Evolutionary conservation across 441 rosid species (phyloP), one percentile per base, ranked within the genome.

Genomic region (Jatropha multifida): DNA sequence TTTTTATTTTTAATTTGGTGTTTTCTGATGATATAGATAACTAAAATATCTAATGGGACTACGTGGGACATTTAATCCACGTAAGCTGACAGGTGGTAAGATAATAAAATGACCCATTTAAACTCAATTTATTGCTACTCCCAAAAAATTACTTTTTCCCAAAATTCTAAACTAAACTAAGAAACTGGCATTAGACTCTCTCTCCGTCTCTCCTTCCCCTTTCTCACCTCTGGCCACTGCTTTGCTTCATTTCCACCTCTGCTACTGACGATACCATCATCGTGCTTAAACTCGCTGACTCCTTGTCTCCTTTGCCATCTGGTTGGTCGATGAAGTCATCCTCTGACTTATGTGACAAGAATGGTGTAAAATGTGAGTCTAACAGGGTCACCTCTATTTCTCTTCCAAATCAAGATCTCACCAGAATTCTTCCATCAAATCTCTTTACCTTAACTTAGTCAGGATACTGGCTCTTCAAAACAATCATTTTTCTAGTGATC

Each of bases 391-490:
- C 78, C 40, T 27, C 71, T 58, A 84, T 90, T 61, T 77, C 73
- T 76, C 88, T 90, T 68, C 49, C 81, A 20, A 76, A 76, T 5
- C 5, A 69, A 59, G 76, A 83, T 41, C 80, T 90, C 52, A 17
- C 85, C 1, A 92, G 95, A 18, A 59, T 58, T 27, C 70, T 92
- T 3, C 74, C 95, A 0, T 58, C 87, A 0, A 89, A 85, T 68
- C 83, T 92, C 74, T 79, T 88, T 55, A 40, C 89, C 26, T 88
- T 92, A 4, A 63, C 92, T 7, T 71, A 86, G 77, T 92, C 49
- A 74, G 74, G 13, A 46, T 77, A 2, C 66, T 89, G 7, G 56
- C 83, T 51, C 46, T 91, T 18, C 94, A 89, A 63, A 69, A 40
- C 46, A 92, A 92, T 73, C 49, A 70, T 0, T 85, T 92, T 69